phyloP scores from a whole-genome alignment of 805 yeast genomes.

The Kluyveromyces nonfermentans region DNA sequence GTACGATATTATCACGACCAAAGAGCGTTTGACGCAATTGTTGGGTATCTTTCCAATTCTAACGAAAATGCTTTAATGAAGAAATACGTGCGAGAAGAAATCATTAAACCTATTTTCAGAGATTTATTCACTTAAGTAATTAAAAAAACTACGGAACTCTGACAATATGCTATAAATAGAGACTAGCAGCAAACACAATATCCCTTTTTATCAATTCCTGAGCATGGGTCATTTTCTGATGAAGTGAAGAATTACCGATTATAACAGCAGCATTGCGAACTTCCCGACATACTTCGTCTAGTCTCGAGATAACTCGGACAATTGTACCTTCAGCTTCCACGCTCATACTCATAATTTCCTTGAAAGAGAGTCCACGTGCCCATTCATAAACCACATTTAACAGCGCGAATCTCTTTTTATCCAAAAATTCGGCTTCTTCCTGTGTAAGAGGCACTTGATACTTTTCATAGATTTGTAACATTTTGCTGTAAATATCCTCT shows the following conservation, averaged over 20 bases:
- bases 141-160: conserved; percentile 7
- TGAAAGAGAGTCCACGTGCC: conserved; percentile 92
- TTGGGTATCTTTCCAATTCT: conserved; percentile 18
- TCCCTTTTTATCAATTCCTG: conserved; percentile 94
- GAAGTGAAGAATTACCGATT: conserved; percentile 87
- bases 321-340: conserved; percentile 93
- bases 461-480: conserved; percentile 51
- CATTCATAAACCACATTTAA: conserved; percentile 95
- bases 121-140: background rate
- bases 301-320: conserved; percentile 86
- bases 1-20: conserved; percentile 13
- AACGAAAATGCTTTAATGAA: conserved; percentile 14
- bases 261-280: conserved; percentile 90
- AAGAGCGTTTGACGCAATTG: conserved; percentile 13
- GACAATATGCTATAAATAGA: conserved; percentile 46
- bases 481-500: conserved; percentile 54
- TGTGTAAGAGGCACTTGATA: conserved; percentile 68
- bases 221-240: conserved; percentile 81
- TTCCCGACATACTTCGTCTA: conserved; percentile 92
- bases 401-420: conserved; percentile 77
- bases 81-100: conserved; percentile 11
- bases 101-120: conserved; percentile 10
- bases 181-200: conserved; percentile 92
- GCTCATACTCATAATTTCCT: conserved; percentile 81
- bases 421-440: conserved; percentile 80